phyloP scores from a whole-genome alignment of 805 yeast genomes.

The Ascoidea tarda region DNA sequence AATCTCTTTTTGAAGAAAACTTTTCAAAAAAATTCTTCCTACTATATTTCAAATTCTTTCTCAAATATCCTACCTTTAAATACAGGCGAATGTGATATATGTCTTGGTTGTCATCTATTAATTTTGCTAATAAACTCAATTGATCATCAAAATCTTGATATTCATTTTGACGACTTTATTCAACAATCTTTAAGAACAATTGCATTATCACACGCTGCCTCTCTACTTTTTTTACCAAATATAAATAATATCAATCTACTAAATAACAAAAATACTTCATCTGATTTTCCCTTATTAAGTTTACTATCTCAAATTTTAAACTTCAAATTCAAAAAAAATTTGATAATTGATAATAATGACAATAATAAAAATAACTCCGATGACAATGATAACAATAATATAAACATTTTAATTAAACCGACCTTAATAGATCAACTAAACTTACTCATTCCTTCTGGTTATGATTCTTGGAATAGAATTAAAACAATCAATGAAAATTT shows the following conservation, averaged over 20 bases:
- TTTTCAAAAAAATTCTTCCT: background rate
- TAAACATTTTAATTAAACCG: background rate
- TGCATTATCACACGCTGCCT: conserved; percentile 3
- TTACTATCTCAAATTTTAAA: background rate
- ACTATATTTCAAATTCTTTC: background rate
- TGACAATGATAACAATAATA: background rate
- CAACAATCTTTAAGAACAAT: conserved; percentile 22
- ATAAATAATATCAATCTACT: background rate
- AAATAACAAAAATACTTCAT: background rate
- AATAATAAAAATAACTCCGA: too few relatives aligned
- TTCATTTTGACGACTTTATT: conserved; percentile 14
- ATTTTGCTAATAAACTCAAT: conserved; percentile 7
- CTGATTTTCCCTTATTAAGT: background rate
- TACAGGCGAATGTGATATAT: conserved; percentile 4
- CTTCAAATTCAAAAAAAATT: background rate
- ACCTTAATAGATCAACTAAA: background rate
- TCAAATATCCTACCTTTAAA: background rate
- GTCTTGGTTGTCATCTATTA: conserved; percentile 1
- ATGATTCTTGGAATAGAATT: background rate
- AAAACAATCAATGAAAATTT: background rate
- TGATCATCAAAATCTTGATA: conserved; percentile 8
- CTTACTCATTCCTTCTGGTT: background rate
- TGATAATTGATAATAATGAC: background rate
- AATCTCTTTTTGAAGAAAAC: too few relatives aligned
- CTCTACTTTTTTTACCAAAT: conserved; percentile 6